These are phyloP conservation scores for Oryza brachyantha DNA, from an alignment of 176 grass and related monocot species.

Conservation along the genomic window DNA sequence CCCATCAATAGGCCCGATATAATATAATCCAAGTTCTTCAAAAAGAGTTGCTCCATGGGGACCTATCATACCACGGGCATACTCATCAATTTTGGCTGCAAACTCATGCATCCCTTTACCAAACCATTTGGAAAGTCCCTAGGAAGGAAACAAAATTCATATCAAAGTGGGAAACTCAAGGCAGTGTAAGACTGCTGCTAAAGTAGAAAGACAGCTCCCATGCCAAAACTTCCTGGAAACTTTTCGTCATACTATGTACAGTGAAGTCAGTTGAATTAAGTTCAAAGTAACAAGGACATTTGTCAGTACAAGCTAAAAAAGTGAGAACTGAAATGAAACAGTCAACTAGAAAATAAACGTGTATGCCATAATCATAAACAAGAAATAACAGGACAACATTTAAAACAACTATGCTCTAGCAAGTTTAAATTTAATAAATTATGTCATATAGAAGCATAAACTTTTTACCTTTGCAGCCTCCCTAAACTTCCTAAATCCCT, in stretches of 20 bases:
- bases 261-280: neutral
- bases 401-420: neutral
- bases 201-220: neutral
- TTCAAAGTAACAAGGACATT: slow-evolving; percentile 7
- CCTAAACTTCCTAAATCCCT: slow-evolving; percentile 68
- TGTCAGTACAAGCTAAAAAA: neutral
- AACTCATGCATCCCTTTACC: slow-evolving; percentile 79
- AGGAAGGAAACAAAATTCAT: slow-evolving; percentile 21
- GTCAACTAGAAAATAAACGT: neutral
- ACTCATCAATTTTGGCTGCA: slow-evolving; percentile 81
- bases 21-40: slow-evolving; percentile 84
- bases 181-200: neutral
- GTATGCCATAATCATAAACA: neutral
- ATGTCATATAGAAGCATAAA: neutral
- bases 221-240: neutral
- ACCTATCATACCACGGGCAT: slow-evolving; percentile 76
- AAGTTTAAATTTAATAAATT: neutral
- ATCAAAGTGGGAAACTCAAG: slow-evolving; percentile 2
- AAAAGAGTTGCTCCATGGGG: slow-evolving; percentile 75
- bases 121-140: slow-evolving; percentile 75
- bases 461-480: slow-evolving; percentile 76
- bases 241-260: neutral
- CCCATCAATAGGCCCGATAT: slow-evolving; percentile 79
- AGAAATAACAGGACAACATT: neutral
- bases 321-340: neutral